Base-by-base conservation (phyloP, 352 stramenopile genomes). In the Peronospora farinosa region DNA sequence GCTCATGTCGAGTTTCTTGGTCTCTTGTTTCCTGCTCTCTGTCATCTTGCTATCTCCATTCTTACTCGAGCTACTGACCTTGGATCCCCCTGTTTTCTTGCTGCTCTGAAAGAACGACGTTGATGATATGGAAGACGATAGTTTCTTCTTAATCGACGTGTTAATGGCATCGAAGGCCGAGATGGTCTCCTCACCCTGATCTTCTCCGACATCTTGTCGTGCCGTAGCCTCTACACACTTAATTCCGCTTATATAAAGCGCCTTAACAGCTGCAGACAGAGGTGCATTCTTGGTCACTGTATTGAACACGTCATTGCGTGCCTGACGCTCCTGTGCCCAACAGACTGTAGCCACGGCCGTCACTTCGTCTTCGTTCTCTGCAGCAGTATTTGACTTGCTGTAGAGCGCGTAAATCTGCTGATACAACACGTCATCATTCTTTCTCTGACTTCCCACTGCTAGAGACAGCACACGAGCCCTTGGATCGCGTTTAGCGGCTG, bases 151-250 rank as follows among this genome's bases (percentile, higher is more conserved):
- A 19, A 45, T 23, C 15, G 56, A 65, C 30, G 56, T 47, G 32
- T 69, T 71, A 33, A 85, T 66, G 15, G 55, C 53, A 51, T 88
- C 78, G 15, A 88, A 88, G 16, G 68, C 57, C 16, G 78, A 85
- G 35, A 85, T 65, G 11, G 78, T 78, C 38, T 88, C 74, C 52
- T 86, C 78, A 3, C 78, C 78, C 30, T 82, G 65, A 1, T 61
- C 55, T 9, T 72, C 64, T 7, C 63, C 71, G 15, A 83, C 66
- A 38, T 74, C 70, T n/a, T 71, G 65, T 12, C 78, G 71, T 19
- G 69, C 67, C n/a, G 67, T 83, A 35, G 73, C 74, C 39, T 84
- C 69, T 0, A 35, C 16, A 40, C 74, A 85, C 40, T 59, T 49
- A 15, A 88, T 61, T n/a, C 54, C 60, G 40, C 74, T 85, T 2